A percentile compares a stretch with the other conserved stretches of the same genome.
Evolutionary conservation across 2,329 filamentous ascomycete species (phyloP).

Genomic region (Colletotrichum chlorophyti): DNA sequence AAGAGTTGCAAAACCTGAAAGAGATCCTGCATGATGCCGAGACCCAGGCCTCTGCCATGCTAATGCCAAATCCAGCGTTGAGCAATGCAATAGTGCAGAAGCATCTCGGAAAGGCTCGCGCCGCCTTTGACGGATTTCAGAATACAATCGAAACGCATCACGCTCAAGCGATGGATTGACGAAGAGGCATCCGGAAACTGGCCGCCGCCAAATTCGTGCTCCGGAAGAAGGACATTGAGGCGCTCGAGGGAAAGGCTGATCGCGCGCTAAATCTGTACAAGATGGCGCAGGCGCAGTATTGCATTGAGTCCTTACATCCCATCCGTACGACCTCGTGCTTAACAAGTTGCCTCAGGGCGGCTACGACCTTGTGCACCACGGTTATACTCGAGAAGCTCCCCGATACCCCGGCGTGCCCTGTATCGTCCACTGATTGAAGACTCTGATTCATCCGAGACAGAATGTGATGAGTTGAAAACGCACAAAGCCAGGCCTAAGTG

Average conservation of each 20-base stretch:
- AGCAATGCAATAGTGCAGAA: not conserved
- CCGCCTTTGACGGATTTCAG: not conserved
- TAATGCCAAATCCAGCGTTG: not conserved
- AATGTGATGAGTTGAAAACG: too few relatives aligned
- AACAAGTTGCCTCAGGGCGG: not conserved
- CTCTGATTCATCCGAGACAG: not conserved
- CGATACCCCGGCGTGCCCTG: too few relatives aligned
- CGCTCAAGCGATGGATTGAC: constrained; percentile 24
- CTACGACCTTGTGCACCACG: not conserved
- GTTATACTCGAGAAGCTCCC: not conserved
- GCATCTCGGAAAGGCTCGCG: not conserved
- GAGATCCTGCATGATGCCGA: constrained; percentile 1
- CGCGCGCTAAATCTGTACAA: constrained; percentile 28
- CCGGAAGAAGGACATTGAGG: constrained; percentile 30
- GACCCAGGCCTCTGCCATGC: not conserved
- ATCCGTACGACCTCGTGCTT: too few relatives aligned
- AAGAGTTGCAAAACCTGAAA: not conserved
- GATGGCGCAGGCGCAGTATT: constrained; percentile 29
- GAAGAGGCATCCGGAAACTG: constrained; percentile 27
- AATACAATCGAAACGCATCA: not conserved
- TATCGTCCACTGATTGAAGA: not conserved
- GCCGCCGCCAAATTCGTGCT: constrained; percentile 30
- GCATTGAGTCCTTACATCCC: too few relatives aligned
- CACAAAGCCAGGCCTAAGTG: too few relatives aligned
- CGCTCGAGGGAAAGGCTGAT: constrained; percentile 27